Percentiles rank a stretch among this genome's conserved stretches.
Evolutionary conservation across 768 basidiomycete species (phyloP).

Genomic region (Tricholoma bakamatsutake): DNA sequence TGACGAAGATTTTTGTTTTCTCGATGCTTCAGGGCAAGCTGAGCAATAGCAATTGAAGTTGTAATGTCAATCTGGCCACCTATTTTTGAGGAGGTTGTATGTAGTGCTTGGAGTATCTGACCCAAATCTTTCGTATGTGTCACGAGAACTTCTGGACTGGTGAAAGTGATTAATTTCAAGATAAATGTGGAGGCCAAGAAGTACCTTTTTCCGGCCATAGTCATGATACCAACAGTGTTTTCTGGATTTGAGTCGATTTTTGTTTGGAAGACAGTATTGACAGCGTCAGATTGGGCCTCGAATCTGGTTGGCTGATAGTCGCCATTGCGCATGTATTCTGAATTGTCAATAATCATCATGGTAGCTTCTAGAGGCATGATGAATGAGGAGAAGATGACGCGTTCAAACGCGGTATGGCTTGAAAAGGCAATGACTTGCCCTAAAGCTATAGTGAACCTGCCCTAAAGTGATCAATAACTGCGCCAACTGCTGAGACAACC

Average conservation of each 20-base stretch:
- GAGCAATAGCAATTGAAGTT: slow-evolving; percentile 90
- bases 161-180: background rate
- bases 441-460: background rate
- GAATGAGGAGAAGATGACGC: slow-evolving; percentile 23
- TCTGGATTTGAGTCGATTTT: slow-evolving; percentile 97
- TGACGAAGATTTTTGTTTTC: slow-evolving; percentile 99
- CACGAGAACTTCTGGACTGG: slow-evolving; percentile 90
- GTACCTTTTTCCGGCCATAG: slow-evolving; percentile 95
- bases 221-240: slow-evolving; percentile 96
- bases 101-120: slow-evolving; percentile 78
- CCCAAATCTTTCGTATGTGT: slow-evolving; percentile 95
- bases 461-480: background rate
- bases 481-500: background rate
- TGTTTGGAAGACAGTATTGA: slow-evolving; percentile 82
- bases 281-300: slow-evolving; percentile 88
- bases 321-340: slow-evolving; percentile 94
- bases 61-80: slow-evolving; percentile 81
- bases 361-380: slow-evolving; percentile 96
- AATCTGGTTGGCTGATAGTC: slow-evolving; percentile 86
- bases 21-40: slow-evolving; percentile 93
- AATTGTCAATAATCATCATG: slow-evolving; percentile 97
- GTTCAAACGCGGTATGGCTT: slow-evolving; percentile 18
- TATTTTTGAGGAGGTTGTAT: slow-evolving; percentile 63
- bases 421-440: slow-evolving; percentile 2
- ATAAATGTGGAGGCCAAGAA: background rate